Evolutionary conservation across 306 rosid species (phyloP), one percentile per base, ranked within the genome.

Genomic region (Ceratonia siliqua): DNA sequence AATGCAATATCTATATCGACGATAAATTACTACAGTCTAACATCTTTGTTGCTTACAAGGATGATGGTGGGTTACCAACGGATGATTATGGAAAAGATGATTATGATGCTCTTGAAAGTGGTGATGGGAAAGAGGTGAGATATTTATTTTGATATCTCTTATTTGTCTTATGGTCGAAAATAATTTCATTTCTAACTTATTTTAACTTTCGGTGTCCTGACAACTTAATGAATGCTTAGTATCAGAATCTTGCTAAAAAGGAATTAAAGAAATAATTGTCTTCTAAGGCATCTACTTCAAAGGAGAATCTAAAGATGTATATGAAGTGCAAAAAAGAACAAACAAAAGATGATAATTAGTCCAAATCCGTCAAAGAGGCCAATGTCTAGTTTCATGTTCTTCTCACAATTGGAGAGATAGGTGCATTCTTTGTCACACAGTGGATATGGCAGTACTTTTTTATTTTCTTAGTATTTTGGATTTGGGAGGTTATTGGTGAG

Each of bases 331-430:
- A 88, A 85, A 82, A 88, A 88, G 87, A 87, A 87, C 55, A 87
- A 81, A n/a, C 89, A 72, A 79, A 87, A 85, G 63, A 87, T 80
- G 89, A 87, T 85, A 35, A 88, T 85, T 86, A 89, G 85, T 70
- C 92, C 92, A 68, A 85, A 88, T 66, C 89, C 92, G 24, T 89
- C 92, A 6, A 88, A 88, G 78, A 81, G 92, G 48, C 89, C 89
- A 0, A 25, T 88, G 84, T 72, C 92, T 20, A 86, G 89, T 66
- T 88, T 85, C 83, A 88, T 88, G 92, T 88, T 88, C 86, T 88
- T 88, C 78, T 85, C 89, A 57, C 59, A 85, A 5, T 83, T 73
- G 87, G 92, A 88, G 70, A 85, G 92, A 79, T 89, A 88, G 79
- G 92, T 85, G 73, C 65, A 79, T 70, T 41, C 62, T 33, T 10